Evolutionary conservation across 2,329 filamentous ascomycete species (phyloP).

Genomic region (Orbilia javanica): DNA sequence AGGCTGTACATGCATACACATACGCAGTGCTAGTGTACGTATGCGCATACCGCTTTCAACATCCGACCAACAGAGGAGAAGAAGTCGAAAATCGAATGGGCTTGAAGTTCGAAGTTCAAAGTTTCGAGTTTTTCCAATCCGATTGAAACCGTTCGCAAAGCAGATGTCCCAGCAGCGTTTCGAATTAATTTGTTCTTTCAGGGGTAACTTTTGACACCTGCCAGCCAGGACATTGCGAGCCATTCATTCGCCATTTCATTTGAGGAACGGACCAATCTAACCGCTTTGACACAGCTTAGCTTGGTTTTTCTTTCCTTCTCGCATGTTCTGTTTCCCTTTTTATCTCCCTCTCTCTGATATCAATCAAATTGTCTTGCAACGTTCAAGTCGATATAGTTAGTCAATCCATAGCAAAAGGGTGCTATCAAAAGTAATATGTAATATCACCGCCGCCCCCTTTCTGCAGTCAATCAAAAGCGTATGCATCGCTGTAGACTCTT

Average conservation of each 20-base stretch:
- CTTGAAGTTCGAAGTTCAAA: too few relatives aligned
- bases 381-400: neutral
- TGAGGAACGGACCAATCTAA: neutral
- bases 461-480: neutral
- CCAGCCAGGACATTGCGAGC: neutral
- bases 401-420: neutral
- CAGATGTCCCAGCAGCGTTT: neutral
- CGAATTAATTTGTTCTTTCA: constrained; percentile 7
- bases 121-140: neutral
- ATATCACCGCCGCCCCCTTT: constrained; percentile 27
- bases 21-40: neutral
- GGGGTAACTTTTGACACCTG: constrained; percentile 17
- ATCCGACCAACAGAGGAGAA: too few relatives aligned
- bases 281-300: constrained; percentile 10
- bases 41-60: neutral
- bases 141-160: constrained; percentile 2
- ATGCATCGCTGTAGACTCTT: constrained; percentile 11
- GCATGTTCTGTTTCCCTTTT: constrained; percentile 20
- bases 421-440: constrained; percentile 3
- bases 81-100: neutral
- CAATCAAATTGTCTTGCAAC: neutral
- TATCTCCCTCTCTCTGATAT: neutral
- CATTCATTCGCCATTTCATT: constrained; percentile 13
- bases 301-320: constrained; percentile 8
- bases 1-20: neutral